phyloP scores from a whole-genome alignment of 805 yeast species.

The Candida sakaeoensis region DNA sequence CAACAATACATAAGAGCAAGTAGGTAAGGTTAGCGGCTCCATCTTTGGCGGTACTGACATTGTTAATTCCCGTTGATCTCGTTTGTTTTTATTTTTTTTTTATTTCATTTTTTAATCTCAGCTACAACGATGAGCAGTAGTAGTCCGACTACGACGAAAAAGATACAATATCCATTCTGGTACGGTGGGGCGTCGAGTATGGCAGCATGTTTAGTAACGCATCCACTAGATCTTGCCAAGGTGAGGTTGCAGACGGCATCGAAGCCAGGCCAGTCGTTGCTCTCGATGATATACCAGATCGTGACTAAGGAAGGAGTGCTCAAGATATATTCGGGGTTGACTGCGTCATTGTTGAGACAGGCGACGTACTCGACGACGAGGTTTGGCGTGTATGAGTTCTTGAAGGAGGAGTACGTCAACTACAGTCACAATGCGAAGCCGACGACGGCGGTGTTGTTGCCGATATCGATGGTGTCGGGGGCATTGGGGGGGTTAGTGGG shows the following conservation, averaged over 20 bases:
- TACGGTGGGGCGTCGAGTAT: constrained; percentile 69
- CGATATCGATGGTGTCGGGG: constrained; percentile 83
- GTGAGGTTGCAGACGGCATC: constrained; percentile 81
- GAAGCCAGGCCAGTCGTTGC: constrained; percentile 58
- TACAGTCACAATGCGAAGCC: constrained; percentile 43
- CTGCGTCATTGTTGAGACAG: constrained; percentile 80
- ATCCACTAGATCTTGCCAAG: constrained; percentile 83
- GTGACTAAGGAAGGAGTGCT: constrained; percentile 60
- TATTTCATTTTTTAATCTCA: not conserved
- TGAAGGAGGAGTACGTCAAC: constrained; percentile 52
- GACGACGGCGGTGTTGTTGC: constrained; percentile 57
- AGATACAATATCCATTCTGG: constrained; percentile 39
- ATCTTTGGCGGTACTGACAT: too few relatives aligned
- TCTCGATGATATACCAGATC: constrained; percentile 58
- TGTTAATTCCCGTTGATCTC: too few relatives aligned
- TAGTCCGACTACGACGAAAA: too few relatives aligned
- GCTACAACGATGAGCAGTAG: constrained; percentile 1
- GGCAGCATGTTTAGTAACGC: constrained; percentile 65
- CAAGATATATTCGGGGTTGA: constrained; percentile 75
- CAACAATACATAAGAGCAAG: too few relatives aligned
- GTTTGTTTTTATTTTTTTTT: not conserved
- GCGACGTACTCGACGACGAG: constrained; percentile 85
- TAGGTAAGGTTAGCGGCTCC: too few relatives aligned
- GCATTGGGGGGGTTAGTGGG: constrained; percentile 83
- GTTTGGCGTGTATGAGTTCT: constrained; percentile 78